These are phyloP conservation scores for Diatrype stigma DNA, from an alignment of 2,329 filamentous ascomycete genomes.

Conservation along the genomic window DNA sequence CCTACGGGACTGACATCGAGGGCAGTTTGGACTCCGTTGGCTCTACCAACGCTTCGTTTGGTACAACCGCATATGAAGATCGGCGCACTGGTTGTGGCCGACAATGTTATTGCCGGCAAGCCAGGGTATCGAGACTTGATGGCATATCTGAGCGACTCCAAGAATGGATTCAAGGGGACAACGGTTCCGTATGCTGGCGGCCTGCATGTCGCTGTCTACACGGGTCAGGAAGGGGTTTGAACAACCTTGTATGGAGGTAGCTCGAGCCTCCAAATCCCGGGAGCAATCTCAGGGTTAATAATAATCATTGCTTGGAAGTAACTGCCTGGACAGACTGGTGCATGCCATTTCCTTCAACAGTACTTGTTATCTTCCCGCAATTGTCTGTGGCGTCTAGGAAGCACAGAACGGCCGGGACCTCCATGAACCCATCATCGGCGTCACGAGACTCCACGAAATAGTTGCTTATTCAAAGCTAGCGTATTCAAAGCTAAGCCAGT, in stretches of 20 bases:
- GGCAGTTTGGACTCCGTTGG: constrained; percentile 52
- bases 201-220: constrained; percentile 25
- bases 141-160: constrained; percentile 38
- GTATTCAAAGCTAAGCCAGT: too few relatives aligned
- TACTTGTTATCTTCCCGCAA: too few relatives aligned
- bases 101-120: constrained; percentile 41
- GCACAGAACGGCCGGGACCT: too few relatives aligned
- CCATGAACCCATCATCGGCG: too few relatives aligned
- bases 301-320: too few relatives aligned
- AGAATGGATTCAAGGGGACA: constrained; percentile 45
- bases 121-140: constrained; percentile 44
- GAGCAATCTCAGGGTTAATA: too few relatives aligned
- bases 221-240: constrained; percentile 1
- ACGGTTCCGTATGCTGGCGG: constrained; percentile 46
- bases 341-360: too few relatives aligned
- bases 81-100: constrained; percentile 45
- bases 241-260: neutral
- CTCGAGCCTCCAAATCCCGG: too few relatives aligned
- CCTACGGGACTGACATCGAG: neutral
- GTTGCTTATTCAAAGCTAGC: too few relatives aligned
- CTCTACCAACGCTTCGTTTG: constrained; percentile 46
- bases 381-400: too few relatives aligned
- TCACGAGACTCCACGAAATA: too few relatives aligned
- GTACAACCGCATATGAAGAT: constrained; percentile 39
- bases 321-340: too few relatives aligned